Base-by-base conservation (phyloP, 345 rosid genomes). In the Pugionium dolabratum region DNA sequence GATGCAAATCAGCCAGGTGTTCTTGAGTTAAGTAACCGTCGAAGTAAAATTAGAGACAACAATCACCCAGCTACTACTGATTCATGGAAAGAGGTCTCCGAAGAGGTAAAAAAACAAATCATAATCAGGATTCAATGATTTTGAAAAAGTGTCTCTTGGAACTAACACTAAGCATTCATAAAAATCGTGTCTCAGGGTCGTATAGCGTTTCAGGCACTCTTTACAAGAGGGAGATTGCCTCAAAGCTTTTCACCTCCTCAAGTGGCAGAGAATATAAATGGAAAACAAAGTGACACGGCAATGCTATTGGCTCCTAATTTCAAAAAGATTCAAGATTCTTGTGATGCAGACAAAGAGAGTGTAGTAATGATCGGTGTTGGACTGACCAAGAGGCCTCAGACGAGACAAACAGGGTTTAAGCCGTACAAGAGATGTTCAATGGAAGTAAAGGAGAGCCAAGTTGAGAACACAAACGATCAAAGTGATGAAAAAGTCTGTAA, bases 191-290 rank as follows among this genome's bases (percentile, higher is more conserved):
- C 4, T 54, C 78, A 90, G 97, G 97, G 98, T 27, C 85, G 98
- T 54, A 69, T 81, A 80, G 96, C 98, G 44, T 93, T 93, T 79
- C 88, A 74, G 74, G 97, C 97, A 25, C 90, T 93, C 60, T 90
- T 93, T 82, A 79, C 94, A 29, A 82, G 97, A 68, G 83, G 85
- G 77, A 76, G 77, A 67, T 73, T 93, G 71, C 98, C 98, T 30
- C 98, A 93, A 75, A 90, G 98, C 86, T 93, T 93, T 81, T 93
- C 94, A 46, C 98, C 89, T 73, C 85, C 84, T 18, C 83, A 32
- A 45, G 78, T 69, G 55, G 76, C 66, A 61, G 64, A 59, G 37
- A 56, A 52, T 63, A 64, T 7, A 62, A 69, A 71, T 39, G 45
- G 69, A 3, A 79, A 74, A 61, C 73, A 69, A 48, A 77, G 55